Conservation (phyloP, 2,329 filamentous ascomycete genomes). For the Apiospora malaysiana region DNA sequence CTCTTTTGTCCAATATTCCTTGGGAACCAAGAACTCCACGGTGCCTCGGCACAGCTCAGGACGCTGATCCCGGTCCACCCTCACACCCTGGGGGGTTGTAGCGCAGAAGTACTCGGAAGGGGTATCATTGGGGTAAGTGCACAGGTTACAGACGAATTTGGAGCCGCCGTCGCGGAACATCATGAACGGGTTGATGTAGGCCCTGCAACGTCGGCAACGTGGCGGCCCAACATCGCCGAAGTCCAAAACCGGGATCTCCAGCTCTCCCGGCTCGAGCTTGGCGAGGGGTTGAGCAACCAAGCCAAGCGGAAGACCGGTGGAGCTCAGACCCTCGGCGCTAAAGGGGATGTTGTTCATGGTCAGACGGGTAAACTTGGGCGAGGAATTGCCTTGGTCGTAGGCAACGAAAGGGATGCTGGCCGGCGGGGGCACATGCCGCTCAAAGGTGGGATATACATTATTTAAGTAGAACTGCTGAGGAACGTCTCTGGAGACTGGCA, state of each 20-base stretch:
- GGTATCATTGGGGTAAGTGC: conserved; percentile 95
- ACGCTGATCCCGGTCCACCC: conserved; percentile 85
- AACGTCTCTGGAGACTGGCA: conserved; percentile 83
- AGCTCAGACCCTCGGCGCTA: conserved; percentile 76
- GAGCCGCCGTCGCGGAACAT: conserved; percentile 92
- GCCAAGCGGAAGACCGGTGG: conserved; percentile 85
- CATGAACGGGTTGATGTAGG: conserved; percentile 99
- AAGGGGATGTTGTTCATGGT: conserved; percentile 93
- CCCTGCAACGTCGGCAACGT: conserved; percentile 87
- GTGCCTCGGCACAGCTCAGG: conserved; percentile 91
- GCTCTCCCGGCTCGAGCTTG: conserved; percentile 80
- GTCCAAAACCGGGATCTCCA: conserved; percentile 88
- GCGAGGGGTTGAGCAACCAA: conserved; percentile 90
- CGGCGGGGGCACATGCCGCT: conserved; percentile 89
- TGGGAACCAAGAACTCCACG: conserved; percentile 94
- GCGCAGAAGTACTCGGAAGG: conserved; percentile 91
- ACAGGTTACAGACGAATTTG: conserved; percentile 98
- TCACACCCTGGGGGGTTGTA: conserved; percentile 82
- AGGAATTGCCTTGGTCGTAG: conserved; percentile 96
- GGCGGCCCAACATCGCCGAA: conserved; percentile 92
- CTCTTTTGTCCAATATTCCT: conserved; percentile 98
- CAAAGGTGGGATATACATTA: conserved; percentile 93
- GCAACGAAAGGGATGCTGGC: conserved; percentile 88
- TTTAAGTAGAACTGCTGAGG: conserved; percentile 83
- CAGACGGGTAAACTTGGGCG: conserved; percentile 89